A percentile compares a stretch with the other conserved stretches of the same genome.
These are phyloP conservation scores for Dryas integrifolia DNA, from an alignment of 331 rosid species.

Conservation along the genomic window DNA sequence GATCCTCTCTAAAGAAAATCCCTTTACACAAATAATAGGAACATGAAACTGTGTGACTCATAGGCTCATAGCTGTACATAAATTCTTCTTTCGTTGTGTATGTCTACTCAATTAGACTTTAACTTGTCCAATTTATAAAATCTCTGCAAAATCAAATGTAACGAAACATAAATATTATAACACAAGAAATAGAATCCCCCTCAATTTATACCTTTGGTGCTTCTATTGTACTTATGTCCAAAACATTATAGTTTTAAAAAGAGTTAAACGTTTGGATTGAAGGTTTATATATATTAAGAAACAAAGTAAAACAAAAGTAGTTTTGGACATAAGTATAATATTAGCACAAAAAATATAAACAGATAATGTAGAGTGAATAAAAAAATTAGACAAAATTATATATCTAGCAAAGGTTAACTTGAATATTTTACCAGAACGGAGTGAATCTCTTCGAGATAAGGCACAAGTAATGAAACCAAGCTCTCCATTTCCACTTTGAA, in stretches of 20 bases:
- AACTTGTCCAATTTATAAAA: conserved; percentile 64
- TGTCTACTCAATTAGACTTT: conserved; percentile 47
- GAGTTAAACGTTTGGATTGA: too few relatives aligned
- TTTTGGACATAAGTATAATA: too few relatives aligned
- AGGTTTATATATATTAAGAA: too few relatives aligned
- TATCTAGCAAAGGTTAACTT: background rate
- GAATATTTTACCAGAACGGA: conserved; percentile 51
- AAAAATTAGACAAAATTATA: conserved; percentile 11
- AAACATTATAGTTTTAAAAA: too few relatives aligned
- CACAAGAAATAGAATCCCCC: too few relatives aligned
- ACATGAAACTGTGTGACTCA: background rate
- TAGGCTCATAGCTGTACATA: background rate
- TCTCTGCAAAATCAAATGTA: conserved; percentile 44
- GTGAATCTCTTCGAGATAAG: conserved; percentile 66
- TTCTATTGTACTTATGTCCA: too few relatives aligned
- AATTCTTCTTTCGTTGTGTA: background rate
- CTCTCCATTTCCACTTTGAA: conserved; percentile 59
- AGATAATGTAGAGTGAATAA: background rate
- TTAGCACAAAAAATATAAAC: too few relatives aligned
- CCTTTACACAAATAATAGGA: background rate
- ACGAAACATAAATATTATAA: conserved; percentile 2
- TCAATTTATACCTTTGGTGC: too few relatives aligned
- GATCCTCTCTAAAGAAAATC: too few relatives aligned
- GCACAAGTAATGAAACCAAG: conserved; percentile 54
- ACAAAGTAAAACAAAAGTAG: too few relatives aligned